phyloP scores from a whole-genome alignment of 2,329 filamentous ascomycete genomes.

The Colletotrichum noveboracense region DNA sequence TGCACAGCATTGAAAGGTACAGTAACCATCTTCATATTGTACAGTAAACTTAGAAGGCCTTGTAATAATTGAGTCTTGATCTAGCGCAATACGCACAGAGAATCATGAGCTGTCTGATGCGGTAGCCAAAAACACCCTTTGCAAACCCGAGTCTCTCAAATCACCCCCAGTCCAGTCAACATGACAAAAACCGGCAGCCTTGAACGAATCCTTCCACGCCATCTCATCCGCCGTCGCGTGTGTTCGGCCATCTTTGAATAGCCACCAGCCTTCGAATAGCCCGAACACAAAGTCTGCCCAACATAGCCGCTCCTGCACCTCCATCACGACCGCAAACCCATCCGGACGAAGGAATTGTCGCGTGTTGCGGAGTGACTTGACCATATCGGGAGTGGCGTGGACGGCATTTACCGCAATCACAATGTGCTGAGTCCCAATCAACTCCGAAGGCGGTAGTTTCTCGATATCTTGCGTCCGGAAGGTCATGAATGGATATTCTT shows the following conservation, averaged over 20 bases:
- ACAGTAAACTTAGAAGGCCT: not conserved
- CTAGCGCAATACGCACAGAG: not conserved
- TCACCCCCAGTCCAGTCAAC: slow-evolving; percentile 26
- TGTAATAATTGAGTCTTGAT: not conserved
- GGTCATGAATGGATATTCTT: slow-evolving; percentile 1
- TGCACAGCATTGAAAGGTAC: not conserved
- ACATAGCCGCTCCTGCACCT: slow-evolving; percentile 33
- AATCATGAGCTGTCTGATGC: not conserved
- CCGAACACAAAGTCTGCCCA: slow-evolving; percentile 41
- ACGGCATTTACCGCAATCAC: slow-evolving; percentile 37
- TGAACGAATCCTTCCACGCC: slow-evolving; percentile 4
- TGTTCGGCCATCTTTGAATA: slow-evolving; percentile 35
- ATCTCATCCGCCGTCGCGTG: not conserved
- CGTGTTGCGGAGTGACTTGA: slow-evolving; percentile 26
- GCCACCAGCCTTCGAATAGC: slow-evolving; percentile 43
- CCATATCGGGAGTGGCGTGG: slow-evolving; percentile 35
- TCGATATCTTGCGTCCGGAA: slow-evolving; percentile 2
- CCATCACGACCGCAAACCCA: slow-evolving; percentile 38
- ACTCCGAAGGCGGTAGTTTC: slow-evolving; percentile 18
- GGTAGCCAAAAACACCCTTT: slow-evolving; percentile 8
- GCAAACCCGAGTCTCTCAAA: not conserved
- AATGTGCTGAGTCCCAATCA: slow-evolving; percentile 31
- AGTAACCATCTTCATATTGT: not conserved
- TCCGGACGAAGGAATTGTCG: slow-evolving; percentile 30
- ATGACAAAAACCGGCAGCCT: slow-evolving; percentile 18